Evolutionary conservation across 495 filamentous ascomycete genomes (phyloP), one percentile per base, ranked within the genome.

Genomic region (Trichoderma virens): DNA sequence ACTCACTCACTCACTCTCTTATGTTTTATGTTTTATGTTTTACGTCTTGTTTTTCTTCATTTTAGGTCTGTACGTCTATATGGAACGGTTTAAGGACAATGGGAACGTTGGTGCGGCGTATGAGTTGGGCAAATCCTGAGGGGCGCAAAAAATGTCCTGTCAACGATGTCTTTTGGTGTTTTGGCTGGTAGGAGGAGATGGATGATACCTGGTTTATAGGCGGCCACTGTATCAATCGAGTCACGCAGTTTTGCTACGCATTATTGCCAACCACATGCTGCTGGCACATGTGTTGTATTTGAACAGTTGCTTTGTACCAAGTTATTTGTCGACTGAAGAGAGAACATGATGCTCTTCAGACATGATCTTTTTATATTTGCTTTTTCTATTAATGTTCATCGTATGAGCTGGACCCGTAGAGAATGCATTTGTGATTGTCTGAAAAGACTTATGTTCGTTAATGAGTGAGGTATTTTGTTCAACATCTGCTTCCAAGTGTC

Each of bases 151-250:
- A 18, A n/a, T 23, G n/a, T 47, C 6, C 18, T 47, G 38, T 16
- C 13, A 18, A 41, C 38, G 11, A 4, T 41, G 6, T 47, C 8
- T 25, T 47, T 23, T 47, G 43, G 43, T 47, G 43, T 47, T 47
- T 20, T 47, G 43, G 41, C n/a, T 45, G 41, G 41, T 5, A 45
- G n/a, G 41, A 16, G n/a, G n/a, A 16, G 18, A 6, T 35, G 43
- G n/a, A n/a, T 47, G 43, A 47, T 47, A 47, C 43, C 43, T 47
- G 43, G 43, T 47, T 47, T 9, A 47, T 20, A 47, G 43, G 43
- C 18, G 43, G 43, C 43, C 20, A 45, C 34, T 47, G 43, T 41
- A 47, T 47, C 18, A 47, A 47, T 47, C 23, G 43, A 47, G 43
- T 47, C n/a, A 6, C 18, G 18, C 18, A 18, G 14, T 11, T 41